Conservation (phyloP, 331 rosid genomes). For the Phaseolus coccineus region DNA sequence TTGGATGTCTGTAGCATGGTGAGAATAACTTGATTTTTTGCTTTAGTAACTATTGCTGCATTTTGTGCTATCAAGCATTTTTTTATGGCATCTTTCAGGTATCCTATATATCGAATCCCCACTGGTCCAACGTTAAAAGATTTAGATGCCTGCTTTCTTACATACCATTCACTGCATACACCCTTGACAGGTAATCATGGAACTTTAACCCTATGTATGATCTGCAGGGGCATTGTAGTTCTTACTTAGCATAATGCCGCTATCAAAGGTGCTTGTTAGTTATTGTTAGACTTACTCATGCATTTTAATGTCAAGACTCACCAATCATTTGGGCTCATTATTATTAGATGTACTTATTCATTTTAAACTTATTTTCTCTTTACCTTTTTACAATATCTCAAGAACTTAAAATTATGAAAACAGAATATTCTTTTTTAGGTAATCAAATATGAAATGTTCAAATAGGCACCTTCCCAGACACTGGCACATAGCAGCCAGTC, state of each 20-base stretch:
- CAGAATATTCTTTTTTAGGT: neutral
- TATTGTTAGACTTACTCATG: conserved; percentile 22
- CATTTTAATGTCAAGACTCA: conserved; percentile 5
- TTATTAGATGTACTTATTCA: neutral
- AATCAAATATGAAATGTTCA: neutral
- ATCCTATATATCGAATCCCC: conserved; percentile 88
- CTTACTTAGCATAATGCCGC: conserved; percentile 20
- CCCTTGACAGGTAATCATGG: conserved; percentile 65
- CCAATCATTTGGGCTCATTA: neutral
- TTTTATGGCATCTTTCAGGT: conserved; percentile 59
- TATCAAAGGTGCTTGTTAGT: neutral
- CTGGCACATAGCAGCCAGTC: neutral
- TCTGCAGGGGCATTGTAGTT: conserved; percentile 22
- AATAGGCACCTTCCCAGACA: neutral
- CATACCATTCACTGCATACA: conserved; percentile 76
- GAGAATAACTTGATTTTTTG: conserved; percentile 41
- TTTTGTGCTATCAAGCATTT: conserved; percentile 37
- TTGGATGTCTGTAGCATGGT: conserved; percentile 92
- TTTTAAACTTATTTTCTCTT: neutral
- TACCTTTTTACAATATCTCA: conserved; percentile 3
- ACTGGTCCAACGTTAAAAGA: conserved; percentile 83
- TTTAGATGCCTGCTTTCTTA: conserved; percentile 82
- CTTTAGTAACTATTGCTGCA: conserved; percentile 14
- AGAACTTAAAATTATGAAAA: conserved; percentile 2
- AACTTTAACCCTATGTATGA: conserved; percentile 34